Percentiles rank a stretch among this genome's conserved stretches.
Evolutionary conservation across 129 eudicot genomes (phyloP).

Genomic region (Apium graveolens): DNA sequence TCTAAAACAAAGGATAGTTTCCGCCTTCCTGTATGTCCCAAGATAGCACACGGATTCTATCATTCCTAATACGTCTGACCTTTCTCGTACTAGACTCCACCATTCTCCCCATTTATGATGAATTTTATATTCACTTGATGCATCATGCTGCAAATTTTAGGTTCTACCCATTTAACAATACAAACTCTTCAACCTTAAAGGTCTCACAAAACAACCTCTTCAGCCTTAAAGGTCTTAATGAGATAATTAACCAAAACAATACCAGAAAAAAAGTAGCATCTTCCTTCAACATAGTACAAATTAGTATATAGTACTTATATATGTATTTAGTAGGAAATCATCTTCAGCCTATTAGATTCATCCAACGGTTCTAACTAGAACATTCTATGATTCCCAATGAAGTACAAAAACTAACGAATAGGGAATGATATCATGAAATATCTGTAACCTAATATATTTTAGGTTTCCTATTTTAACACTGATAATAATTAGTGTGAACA

Average conservation of each 20-base stretch:
- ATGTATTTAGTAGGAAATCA: not conserved
- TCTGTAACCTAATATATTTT: no score
- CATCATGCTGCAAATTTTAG: not conserved
- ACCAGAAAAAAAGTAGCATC: not conserved
- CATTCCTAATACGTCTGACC: not conserved
- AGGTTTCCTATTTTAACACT: not conserved
- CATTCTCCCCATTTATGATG: not conserved
- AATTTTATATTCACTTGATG: not conserved
- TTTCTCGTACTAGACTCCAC: not conserved
- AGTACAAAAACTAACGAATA: not conserved
- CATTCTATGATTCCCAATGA: not conserved
- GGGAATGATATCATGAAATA: not conserved
- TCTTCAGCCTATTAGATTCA: not conserved
- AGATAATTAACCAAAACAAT: not conserved
- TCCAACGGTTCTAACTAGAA: no score
- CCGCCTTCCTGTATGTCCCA: not conserved
- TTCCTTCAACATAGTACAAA: not conserved
- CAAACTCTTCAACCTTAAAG: no score
- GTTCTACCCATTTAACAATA: not conserved
- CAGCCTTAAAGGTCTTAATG: no score
- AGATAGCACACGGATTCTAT: not conserved
- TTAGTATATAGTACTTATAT: no score
- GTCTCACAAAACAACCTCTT: not conserved
- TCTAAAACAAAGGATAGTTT: not conserved
- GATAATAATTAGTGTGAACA: not conserved